Percentiles rank a stretch among this genome's conserved stretches.
phyloP scores from a whole-genome alignment of 73 alveolate species.

The Durusdinium trenchii region DNA sequence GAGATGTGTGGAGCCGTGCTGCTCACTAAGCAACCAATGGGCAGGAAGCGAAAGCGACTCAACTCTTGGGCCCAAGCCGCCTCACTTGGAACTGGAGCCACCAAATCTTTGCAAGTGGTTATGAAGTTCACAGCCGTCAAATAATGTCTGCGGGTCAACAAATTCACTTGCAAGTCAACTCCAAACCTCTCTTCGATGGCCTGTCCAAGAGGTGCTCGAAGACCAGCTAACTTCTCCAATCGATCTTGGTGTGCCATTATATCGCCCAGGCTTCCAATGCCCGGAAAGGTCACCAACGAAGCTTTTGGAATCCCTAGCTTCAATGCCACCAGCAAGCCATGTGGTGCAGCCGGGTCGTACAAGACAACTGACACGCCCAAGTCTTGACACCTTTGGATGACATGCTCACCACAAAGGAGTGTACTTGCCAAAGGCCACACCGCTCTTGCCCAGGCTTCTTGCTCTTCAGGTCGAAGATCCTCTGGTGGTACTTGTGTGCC shows the following conservation, averaged over 20 bases:
- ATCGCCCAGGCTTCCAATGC: constrained; percentile 45
- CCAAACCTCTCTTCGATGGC: constrained; percentile 49
- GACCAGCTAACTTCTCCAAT: not conserved
- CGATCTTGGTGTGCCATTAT: constrained; percentile 27
- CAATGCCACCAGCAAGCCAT: constrained; percentile 42
- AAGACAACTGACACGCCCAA: constrained; percentile 34
- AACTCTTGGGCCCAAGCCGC: constrained; percentile 35
- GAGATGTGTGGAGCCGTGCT: constrained; percentile 56
- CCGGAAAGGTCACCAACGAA: constrained; percentile 55
- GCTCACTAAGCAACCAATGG: constrained; percentile 69
- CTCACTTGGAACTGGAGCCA: not conserved
- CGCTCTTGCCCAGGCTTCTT: not conserved
- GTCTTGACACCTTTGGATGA: constrained; percentile 27
- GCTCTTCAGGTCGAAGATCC: too few relatives aligned
- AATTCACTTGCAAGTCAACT: constrained; percentile 18
- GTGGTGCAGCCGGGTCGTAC: constrained; percentile 74
- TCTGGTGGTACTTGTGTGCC: too few relatives aligned
- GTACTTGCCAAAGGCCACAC: constrained; percentile 70
- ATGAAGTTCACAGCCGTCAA: constrained; percentile 43
- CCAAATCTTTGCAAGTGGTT: constrained; percentile 61
- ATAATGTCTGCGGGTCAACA: constrained; percentile 59
- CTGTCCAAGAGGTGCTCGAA: constrained; percentile 34
- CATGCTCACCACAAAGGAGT: constrained; percentile 55
- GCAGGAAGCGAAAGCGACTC: constrained; percentile 19
- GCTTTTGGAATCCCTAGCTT: constrained; percentile 28